Evolutionary conservation across 352 stramenopile species (phyloP).

Genomic region (Globisporangium splendens): DNA sequence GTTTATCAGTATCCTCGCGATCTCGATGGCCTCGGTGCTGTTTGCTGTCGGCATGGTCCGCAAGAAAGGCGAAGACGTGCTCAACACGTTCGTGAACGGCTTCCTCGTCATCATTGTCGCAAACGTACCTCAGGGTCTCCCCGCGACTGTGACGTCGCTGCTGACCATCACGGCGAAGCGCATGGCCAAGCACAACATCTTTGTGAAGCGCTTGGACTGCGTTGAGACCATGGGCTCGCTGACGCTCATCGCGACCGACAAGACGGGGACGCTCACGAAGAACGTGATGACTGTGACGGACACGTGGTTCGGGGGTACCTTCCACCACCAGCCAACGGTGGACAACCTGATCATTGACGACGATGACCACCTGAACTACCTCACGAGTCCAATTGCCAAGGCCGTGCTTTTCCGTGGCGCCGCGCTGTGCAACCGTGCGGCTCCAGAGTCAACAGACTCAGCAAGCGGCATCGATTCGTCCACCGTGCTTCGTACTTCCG

Average conservation of each 20-base stretch:
- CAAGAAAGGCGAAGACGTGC: slow-evolving; percentile 30
- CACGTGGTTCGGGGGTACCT: slow-evolving; percentile 32
- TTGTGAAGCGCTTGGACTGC: slow-evolving; percentile 86
- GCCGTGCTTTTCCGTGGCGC: slow-evolving; percentile 30
- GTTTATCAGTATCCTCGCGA: slow-evolving; percentile 35
- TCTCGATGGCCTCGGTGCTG: slow-evolving; percentile 26
- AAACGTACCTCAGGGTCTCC: slow-evolving; percentile 83
- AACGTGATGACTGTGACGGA: slow-evolving; percentile 61
- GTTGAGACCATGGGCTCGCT: slow-evolving; percentile 90
- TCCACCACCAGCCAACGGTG: slow-evolving; percentile 23
- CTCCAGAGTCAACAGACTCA: slow-evolving; percentile 9
- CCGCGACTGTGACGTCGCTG: slow-evolving; percentile 84
- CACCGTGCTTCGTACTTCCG: neutral
- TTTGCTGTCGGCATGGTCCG: slow-evolving; percentile 32
- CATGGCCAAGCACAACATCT: slow-evolving; percentile 79
- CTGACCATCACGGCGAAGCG: slow-evolving; percentile 83
- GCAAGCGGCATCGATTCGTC: neutral
- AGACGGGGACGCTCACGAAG: slow-evolving; percentile 90
- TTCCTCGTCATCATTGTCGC: slow-evolving; percentile 55
- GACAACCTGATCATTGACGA: slow-evolving; percentile 30
- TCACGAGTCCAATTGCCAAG: slow-evolving; percentile 21
- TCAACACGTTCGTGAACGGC: slow-evolving; percentile 40
- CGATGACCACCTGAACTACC: slow-evolving; percentile 31
- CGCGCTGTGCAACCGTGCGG: slow-evolving; percentile 37
- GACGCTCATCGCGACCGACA: no score